Percentiles rank a stretch among this genome's conserved stretches.
phyloP scores from a whole-genome alignment of 2,329 filamentous ascomycete species.

The Hymenoscyphus linearis region DNA sequence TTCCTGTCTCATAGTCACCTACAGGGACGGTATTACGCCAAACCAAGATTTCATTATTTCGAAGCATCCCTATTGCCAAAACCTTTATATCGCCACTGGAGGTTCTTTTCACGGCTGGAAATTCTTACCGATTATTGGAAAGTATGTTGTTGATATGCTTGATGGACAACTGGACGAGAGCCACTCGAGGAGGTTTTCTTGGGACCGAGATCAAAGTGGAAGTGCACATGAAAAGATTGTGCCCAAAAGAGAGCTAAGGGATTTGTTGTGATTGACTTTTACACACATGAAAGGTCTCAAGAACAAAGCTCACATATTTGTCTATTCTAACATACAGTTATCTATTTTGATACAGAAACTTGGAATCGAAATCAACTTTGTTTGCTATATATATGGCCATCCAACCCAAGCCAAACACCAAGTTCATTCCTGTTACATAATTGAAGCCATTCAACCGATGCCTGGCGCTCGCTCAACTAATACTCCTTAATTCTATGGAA shows the following conservation, averaged over 20 bases:
- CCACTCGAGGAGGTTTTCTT: conserved; percentile 40
- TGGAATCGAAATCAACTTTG: too few relatives aligned
- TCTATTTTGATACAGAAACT: neutral
- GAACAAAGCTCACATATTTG: neutral
- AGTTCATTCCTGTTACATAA: too few relatives aligned
- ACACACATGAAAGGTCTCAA: neutral
- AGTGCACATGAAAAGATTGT: conserved; percentile 13
- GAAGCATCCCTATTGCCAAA: conserved; percentile 46
- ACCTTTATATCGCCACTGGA: conserved; percentile 55
- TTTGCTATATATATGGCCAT: too few relatives aligned
- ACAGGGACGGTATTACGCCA: conserved; percentile 56
- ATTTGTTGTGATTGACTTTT: conserved; percentile 2
- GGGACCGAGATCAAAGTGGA: conserved; percentile 31
- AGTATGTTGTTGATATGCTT: conserved; percentile 50
- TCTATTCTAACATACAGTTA: neutral
- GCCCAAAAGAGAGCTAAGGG: conserved; percentile 10
- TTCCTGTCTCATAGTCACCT: neutral
- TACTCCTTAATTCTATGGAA: neutral
- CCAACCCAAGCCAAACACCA: too few relatives aligned
- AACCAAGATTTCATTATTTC: conserved; percentile 59
- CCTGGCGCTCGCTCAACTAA: too few relatives aligned
- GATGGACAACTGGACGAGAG: conserved; percentile 36
- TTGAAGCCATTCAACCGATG: too few relatives aligned
- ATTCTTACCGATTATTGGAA: conserved; percentile 57
- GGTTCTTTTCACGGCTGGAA: conserved; percentile 63